Evolutionary conservation across 1,284 basidiomycete species (phyloP).

Genomic region (Rhodotorula sp.): DNA sequence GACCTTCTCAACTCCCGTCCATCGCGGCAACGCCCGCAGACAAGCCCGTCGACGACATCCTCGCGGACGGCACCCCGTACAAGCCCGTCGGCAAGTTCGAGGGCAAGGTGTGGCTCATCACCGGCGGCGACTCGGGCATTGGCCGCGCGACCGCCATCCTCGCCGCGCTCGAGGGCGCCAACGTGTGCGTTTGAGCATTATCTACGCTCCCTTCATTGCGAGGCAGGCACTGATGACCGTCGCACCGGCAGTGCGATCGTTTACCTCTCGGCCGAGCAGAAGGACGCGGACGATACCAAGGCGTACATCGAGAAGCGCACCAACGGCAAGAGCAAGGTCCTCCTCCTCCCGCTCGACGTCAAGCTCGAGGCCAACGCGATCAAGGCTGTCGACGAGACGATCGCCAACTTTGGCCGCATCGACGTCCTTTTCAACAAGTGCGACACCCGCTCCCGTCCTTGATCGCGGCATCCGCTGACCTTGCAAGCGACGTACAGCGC

Average conservation of each 20-base stretch:
- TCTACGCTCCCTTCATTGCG: background rate
- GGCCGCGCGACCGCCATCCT: slow-evolving; percentile 52
- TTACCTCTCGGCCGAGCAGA: slow-evolving; percentile 58
- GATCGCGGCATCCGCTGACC: background rate
- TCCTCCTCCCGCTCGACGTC: slow-evolving; percentile 56
- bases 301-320: slow-evolving; percentile 22
- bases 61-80: slow-evolving; percentile 56
- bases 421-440: slow-evolving; percentile 60
- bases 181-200: slow-evolving; percentile 47
- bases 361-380: slow-evolving; percentile 56
- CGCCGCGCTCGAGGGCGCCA: slow-evolving; percentile 63
- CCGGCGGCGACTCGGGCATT: slow-evolving; percentile 60
- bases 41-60: slow-evolving; percentile 55
- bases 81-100: slow-evolving; percentile 30
- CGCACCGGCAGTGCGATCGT: slow-evolving; percentile 52
- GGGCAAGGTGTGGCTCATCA: slow-evolving; percentile 51
- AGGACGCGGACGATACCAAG: slow-evolving; percentile 51
- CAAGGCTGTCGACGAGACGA: slow-evolving; percentile 54
- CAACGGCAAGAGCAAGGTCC: slow-evolving; percentile 50
- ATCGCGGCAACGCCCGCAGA: background rate
- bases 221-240: background rate
- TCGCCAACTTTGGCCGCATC: slow-evolving; percentile 55
- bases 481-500: slow-evolving; percentile 44
- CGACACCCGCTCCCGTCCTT: background rate
- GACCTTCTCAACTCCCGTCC: background rate